Percentiles rank a stretch among this genome's conserved stretches.
Evolutionary conservation across 257 asterid genomes (phyloP).

Genomic region (Leptodermis oblonga): DNA sequence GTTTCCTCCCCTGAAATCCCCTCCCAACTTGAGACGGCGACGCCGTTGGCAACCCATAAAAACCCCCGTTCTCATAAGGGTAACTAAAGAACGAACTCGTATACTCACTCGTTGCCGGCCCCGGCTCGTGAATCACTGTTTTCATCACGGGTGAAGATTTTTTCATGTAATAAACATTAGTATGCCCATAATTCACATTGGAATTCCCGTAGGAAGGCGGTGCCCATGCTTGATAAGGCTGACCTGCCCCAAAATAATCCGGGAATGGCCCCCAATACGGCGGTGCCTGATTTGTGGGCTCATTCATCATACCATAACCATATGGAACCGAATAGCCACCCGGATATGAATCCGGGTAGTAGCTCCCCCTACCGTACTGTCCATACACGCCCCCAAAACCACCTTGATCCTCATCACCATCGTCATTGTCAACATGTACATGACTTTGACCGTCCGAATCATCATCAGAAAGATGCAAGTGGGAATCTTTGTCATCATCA

Average conservation of each 20-base stretch:
- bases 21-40: constrained; percentile 18
- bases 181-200: constrained; percentile 12
- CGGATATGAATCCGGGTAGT: background rate
- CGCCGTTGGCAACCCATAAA: constrained; percentile 35
- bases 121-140: constrained; percentile 72
- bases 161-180: constrained; percentile 74
- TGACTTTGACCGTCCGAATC: constrained; percentile 41
- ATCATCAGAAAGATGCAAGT: constrained; percentile 53
- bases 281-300: constrained; percentile 24
- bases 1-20: constrained; percentile 31
- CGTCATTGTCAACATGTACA: constrained; percentile 10
- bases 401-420: constrained; percentile 11
- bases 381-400: background rate
- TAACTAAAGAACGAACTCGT: constrained; percentile 52
- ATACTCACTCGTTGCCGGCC: constrained; percentile 47
- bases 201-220: constrained; percentile 17
- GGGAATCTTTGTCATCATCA: constrained; percentile 47
- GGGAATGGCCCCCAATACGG: constrained; percentile 23
- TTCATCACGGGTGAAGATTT: constrained; percentile 54
- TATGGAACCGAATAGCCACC: constrained; percentile 12
- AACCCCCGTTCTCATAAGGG: constrained; percentile 41
- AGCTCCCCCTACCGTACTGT: background rate
- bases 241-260: constrained; percentile 6
- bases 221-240: constrained; percentile 28
- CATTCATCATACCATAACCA: constrained; percentile 20